These are phyloP conservation scores for Suhomyces kunorum DNA, from an alignment of 1,139 yeast species.

Conservation along the genomic window DNA sequence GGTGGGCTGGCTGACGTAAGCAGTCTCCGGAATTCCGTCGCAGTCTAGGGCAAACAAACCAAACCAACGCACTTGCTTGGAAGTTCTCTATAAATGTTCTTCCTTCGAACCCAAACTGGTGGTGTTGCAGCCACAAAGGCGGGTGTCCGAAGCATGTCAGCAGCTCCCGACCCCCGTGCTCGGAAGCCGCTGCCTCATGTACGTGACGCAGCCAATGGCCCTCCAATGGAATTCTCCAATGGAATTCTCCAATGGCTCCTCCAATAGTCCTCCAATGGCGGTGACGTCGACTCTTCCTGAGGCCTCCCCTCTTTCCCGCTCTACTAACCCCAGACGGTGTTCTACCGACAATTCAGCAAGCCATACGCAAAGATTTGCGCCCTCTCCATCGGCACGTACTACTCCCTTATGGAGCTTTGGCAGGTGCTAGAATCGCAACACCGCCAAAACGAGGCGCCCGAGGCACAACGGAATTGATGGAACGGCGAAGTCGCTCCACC, in stretches of 20 bases:
- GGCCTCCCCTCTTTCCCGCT: neutral
- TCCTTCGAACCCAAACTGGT: neutral
- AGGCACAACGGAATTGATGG: neutral
- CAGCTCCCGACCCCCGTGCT: neutral
- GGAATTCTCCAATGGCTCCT: too few species aligned
- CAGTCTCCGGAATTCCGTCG: conserved; percentile 1
- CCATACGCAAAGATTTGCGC: conserved; percentile 44
- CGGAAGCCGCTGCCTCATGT: conserved; percentile 4
- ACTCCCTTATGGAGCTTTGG: conserved; percentile 41
- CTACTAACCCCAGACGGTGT: conserved; percentile 19
- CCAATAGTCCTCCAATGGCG: neutral
- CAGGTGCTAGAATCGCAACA: conserved; percentile 32
- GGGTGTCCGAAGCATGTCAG: neutral
- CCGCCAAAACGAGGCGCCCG: neutral
- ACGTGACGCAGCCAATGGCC: neutral
- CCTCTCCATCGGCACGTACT: conserved; percentile 44
- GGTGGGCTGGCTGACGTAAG: neutral
- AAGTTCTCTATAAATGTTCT: neutral
- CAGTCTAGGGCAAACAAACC: neutral
- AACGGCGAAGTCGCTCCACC: too few species aligned
- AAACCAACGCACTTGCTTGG: neutral
- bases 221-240: neutral
- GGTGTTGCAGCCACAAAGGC: neutral
- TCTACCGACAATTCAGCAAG: conserved; percentile 43
- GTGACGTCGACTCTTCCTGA: neutral